A percentile compares a stretch with the other conserved stretches of the same genome.
Conservation (phyloP, 768 basidiomycete genomes). For the Pleurotus platypus region DNA sequence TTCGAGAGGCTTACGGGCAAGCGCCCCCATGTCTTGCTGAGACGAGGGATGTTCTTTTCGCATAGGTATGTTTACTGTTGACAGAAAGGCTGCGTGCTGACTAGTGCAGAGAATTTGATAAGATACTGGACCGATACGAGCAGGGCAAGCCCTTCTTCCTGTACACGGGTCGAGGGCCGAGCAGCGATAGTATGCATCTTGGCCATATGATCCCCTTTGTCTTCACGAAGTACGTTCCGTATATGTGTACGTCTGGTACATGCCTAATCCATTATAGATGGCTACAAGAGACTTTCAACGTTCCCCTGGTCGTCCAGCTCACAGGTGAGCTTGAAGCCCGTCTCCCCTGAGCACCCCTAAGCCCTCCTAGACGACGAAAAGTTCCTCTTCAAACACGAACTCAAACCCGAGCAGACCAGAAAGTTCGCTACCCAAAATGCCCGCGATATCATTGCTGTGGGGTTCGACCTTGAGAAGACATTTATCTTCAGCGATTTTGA, state of each 20-base stretch:
- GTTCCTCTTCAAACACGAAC: conserved; percentile 94
- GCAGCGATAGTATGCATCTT: conserved; percentile 94
- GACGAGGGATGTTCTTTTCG: conserved; percentile 96
- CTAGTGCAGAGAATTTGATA: conserved; percentile 80
- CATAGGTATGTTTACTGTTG: conserved; percentile 67
- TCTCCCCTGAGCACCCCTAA: background rate
- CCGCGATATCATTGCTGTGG: conserved; percentile 95
- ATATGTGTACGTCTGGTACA: background rate
- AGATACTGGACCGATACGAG: conserved; percentile 92
- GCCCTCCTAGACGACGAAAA: conserved; percentile 85
- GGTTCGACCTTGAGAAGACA: conserved; percentile 87
- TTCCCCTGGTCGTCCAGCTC: conserved; percentile 91
- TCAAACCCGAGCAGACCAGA: conserved; percentile 86
- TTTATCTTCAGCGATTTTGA: conserved; percentile 96
- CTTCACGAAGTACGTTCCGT: conserved; percentile 80
- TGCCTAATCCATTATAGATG: conserved; percentile 50
- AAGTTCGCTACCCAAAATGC: conserved; percentile 82
- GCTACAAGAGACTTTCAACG: conserved; percentile 94
- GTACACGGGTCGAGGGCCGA: conserved; percentile 96
- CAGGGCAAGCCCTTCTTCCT: conserved; percentile 97
- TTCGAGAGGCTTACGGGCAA: conserved; percentile 91
- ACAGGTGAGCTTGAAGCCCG: conserved; percentile 55
- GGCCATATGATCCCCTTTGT: conserved; percentile 97
- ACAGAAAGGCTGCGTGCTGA: background rate
- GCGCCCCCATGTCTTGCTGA: conserved; percentile 81